Base-by-base conservation (phyloP, 1,284 basidiomycete genomes). In the Trametes hirsuta region DNA sequence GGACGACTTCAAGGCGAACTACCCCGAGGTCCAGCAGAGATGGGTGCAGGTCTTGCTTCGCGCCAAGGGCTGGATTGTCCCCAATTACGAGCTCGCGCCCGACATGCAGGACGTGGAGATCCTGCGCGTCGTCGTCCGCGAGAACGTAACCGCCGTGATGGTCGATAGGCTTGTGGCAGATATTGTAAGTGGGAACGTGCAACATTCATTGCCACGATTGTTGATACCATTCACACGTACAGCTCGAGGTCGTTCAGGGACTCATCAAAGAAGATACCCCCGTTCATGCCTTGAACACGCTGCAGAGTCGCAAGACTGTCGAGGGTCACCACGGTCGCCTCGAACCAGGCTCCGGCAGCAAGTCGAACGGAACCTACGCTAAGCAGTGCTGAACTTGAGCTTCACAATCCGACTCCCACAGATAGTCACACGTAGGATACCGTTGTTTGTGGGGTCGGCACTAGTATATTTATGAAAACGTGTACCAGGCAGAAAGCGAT, bases 41-140 rank as follows among this genome's bases (percentile, higher is more conserved):
- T 97, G 94, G 93, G 86, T 98, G 44, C 96, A 98, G 71, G 88
- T 84, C 0, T 78, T 94, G 2, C 76, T 95, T 25, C 81, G 93
- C 49, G 78, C 83, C 14, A 91, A 87, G 72, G 90, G 91, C 63
- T 95, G 93, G 90, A 94, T 95, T 67, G 91, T 95, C 1, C 94
- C 94, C 2, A 95, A 91, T 75, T 95, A 95, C 70, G 89, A 91
- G 64, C 80, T 94, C 36, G 85, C 93, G 9, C 93, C 93, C 5
- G 75, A 80, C 59, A 73, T 90, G 57, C 79, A 93, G 62, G 76
- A 84, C 14, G 75, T 87, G 47, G 85, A 95, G 71, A 95, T 97
- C 65, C 81, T 97, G 50, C 88, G 94, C 55, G 93, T 95, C 12
- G 95, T 97, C 47, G 84, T 95, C 11, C 84, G 90, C 52, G 94